These are phyloP conservation scores for Phytophthora cajani DNA, from an alignment of 352 stramenopile species.

Conservation along the genomic window DNA sequence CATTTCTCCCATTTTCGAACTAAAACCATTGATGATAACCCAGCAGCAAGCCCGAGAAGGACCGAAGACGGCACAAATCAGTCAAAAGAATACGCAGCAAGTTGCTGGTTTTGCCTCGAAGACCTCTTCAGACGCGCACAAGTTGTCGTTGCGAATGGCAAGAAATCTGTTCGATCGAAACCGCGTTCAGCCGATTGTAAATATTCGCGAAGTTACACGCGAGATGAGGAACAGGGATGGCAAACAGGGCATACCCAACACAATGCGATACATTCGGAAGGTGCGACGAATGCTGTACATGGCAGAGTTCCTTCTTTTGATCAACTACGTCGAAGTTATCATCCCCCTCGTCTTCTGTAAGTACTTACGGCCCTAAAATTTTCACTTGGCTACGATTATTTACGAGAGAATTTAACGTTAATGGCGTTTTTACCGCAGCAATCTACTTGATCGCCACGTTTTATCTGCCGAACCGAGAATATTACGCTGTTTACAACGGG, in stretches of 20 bases:
- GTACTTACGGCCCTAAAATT: background rate
- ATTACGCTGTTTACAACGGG: constrained; percentile 14
- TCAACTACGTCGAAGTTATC: constrained; percentile 33
- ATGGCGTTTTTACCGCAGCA: background rate
- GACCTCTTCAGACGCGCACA: background rate
- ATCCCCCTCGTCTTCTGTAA: constrained; percentile 30
- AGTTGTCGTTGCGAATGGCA: background rate
- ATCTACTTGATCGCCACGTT: constrained; percentile 14
- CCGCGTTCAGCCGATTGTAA: constrained; percentile 8
- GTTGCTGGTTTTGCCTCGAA: background rate
- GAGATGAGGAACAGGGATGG: background rate
- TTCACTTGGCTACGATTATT: no score
- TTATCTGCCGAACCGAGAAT: constrained; percentile 21
- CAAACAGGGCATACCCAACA: background rate
- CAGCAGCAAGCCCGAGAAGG: background rate
- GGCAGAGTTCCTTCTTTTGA: constrained; percentile 21
- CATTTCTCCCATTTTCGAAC: background rate
- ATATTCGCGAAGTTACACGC: background rate
- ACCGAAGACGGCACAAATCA: background rate
- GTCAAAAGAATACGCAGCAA: background rate
- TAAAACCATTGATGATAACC: background rate
- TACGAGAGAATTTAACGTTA: no score
- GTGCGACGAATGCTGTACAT: constrained; percentile 20
- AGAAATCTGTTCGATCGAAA: constrained; percentile 1
- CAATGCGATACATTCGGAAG: background rate